A percentile compares a stretch with the other conserved stretches of the same genome.
Conservation (phyloP, 257 asterid genomes). For the Ajuga chamaepitys region DNA sequence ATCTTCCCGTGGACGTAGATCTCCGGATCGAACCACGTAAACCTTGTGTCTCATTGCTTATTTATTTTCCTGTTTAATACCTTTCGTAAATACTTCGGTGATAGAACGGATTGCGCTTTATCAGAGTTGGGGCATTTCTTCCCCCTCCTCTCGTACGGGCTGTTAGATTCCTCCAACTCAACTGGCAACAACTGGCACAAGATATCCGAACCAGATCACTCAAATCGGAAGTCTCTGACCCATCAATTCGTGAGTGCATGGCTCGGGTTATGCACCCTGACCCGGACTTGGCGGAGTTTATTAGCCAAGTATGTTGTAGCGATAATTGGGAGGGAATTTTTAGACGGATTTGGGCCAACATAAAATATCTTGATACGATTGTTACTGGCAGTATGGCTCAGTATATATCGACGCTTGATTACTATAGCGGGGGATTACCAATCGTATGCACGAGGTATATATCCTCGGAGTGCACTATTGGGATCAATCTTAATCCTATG, state of each 20-base stretch:
- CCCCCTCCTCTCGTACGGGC: conserved; percentile 23
- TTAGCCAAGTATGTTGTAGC: conserved; percentile 5
- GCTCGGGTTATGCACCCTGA: conserved; percentile 18
- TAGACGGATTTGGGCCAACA: conserved; percentile 28
- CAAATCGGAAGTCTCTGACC: conserved; percentile 4
- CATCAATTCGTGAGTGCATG: conserved; percentile 14
- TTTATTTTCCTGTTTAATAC: too few relatives aligned
- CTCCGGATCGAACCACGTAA: too few relatives aligned
- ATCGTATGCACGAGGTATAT: conserved; percentile 22
- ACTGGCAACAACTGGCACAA: conserved; percentile 21
- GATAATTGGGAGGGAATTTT: conserved; percentile 28
- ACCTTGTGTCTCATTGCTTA: too few relatives aligned
- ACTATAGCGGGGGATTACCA: conserved; percentile 31
- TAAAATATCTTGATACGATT: neutral
- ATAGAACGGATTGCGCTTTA: too few relatives aligned
- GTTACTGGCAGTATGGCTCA: conserved; percentile 3
- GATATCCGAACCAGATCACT: conserved; percentile 26
- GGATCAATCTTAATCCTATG: conserved; percentile 30
- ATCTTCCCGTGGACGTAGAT: too few relatives aligned
- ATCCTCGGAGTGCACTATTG: conserved; percentile 31
- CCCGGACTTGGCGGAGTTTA: conserved; percentile 14
- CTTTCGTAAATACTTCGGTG: too few relatives aligned
- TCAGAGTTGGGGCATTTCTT: conserved; percentile 21
- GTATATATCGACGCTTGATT: conserved; percentile 28
- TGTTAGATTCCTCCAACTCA: conserved; percentile 20